phyloP scores from a whole-genome alignment of 305 asterid species.

The Solanum aculeatissimum region DNA sequence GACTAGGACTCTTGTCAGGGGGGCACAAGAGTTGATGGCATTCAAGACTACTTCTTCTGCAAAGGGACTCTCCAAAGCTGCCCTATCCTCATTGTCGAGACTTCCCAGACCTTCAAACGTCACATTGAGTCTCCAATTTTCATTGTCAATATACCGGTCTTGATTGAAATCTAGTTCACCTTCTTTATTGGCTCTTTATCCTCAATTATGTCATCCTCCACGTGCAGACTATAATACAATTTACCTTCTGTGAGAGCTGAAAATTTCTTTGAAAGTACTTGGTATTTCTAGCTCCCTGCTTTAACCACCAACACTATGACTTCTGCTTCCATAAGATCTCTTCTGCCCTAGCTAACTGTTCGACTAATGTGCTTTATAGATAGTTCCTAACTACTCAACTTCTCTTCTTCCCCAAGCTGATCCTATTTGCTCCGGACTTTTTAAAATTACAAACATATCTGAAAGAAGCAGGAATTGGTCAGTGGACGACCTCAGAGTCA shows the following conservation, averaged over 20 bases:
- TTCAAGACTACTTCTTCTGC: background rate
- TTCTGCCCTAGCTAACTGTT: background rate
- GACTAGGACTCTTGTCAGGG: background rate
- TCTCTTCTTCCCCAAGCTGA: background rate
- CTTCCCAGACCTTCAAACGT: background rate
- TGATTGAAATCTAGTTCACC: background rate
- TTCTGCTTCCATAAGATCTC: background rate
- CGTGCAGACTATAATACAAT: background rate
- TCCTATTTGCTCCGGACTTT: background rate
- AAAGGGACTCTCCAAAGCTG: background rate
- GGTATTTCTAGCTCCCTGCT: background rate
- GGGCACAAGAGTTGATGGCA: background rate
- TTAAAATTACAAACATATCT: too few relatives aligned
- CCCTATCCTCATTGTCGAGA: background rate
- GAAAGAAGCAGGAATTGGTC: background rate
- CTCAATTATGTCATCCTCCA: background rate
- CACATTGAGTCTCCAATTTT: background rate
- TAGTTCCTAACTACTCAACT: background rate
- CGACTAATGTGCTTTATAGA: background rate
- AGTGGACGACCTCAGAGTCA: background rate
- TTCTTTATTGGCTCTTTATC: background rate
- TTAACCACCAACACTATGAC: background rate
- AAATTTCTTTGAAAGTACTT: background rate
- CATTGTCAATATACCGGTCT: background rate
- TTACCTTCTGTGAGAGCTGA: background rate